Evolutionary conservation across 768 basidiomycete genomes (phyloP).

Genomic region (Coprinopsis cinerea): DNA sequence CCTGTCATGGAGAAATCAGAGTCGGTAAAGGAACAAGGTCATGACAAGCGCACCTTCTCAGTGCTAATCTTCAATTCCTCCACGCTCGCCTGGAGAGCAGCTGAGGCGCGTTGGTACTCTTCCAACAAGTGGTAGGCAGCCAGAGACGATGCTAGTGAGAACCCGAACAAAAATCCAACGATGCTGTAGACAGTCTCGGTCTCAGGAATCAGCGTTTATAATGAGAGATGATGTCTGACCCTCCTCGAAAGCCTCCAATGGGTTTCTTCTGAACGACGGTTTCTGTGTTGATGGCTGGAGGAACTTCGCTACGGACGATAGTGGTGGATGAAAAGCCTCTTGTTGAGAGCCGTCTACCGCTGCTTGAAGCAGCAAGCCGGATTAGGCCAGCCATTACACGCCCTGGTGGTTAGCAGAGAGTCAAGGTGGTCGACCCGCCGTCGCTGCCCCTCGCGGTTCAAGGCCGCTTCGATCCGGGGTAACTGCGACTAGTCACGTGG

Average conservation of each 20-base stretch:
- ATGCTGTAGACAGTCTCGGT: slow-evolving; percentile 40
- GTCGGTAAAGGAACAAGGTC: background rate
- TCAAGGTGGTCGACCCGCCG: too few relatives aligned
- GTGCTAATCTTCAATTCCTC: slow-evolving; percentile 82
- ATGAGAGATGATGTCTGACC: slow-evolving; percentile 30
- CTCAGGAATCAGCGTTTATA: background rate
- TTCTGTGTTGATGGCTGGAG: slow-evolving; percentile 34
- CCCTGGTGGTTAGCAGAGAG: too few relatives aligned
- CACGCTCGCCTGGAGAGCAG: slow-evolving; percentile 82
- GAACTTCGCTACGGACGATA: background rate
- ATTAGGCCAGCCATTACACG: background rate
- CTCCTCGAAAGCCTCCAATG: slow-evolving; percentile 66
- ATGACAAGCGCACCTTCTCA: slow-evolving; percentile 49
- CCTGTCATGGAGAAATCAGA: slow-evolving; percentile 30
- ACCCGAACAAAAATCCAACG: slow-evolving; percentile 83
- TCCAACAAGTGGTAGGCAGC: slow-evolving; percentile 86
- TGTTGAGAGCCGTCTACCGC: background rate
- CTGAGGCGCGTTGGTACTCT: slow-evolving; percentile 85
- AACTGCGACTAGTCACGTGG: too few relatives aligned
- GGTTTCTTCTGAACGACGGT: slow-evolving; percentile 63
- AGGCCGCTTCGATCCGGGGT: too few relatives aligned
- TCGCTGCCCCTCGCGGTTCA: too few relatives aligned
- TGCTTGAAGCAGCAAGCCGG: background rate
- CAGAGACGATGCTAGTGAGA: slow-evolving; percentile 81
- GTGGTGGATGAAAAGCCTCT: background rate